Evolutionary conservation across 2,329 filamentous ascomycete species (phyloP).

Genomic region (Alternaria sp.): DNA sequence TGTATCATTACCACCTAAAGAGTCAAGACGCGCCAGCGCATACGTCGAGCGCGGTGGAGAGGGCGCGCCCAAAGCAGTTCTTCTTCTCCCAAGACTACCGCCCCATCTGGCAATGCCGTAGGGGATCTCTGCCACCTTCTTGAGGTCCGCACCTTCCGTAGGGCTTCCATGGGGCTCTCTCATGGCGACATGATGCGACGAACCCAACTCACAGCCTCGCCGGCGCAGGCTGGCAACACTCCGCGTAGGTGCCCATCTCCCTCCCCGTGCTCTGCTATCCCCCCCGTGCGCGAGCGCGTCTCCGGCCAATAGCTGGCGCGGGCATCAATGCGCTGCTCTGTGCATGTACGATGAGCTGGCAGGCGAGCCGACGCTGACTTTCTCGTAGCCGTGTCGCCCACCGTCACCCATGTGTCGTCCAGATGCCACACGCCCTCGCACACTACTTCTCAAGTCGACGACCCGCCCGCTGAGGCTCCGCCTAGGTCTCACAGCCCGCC

Average conservation of each 20-base stretch:
- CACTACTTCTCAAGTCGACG: slow-evolving; percentile 56
- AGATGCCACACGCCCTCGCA: slow-evolving; percentile 62
- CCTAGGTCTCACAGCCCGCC: slow-evolving; percentile 63
- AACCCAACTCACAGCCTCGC: slow-evolving; percentile 55
- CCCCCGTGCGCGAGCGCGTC: slow-evolving; percentile 8
- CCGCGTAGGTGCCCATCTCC: slow-evolving; percentile 60
- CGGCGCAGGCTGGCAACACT: slow-evolving; percentile 62
- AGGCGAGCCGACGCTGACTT: slow-evolving; percentile 40
- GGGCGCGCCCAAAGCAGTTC: slow-evolving; percentile 25
- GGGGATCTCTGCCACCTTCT: slow-evolving; percentile 8
- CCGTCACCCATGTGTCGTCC: slow-evolving; percentile 58
- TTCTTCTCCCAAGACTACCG: slow-evolving; percentile 22
- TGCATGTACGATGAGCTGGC: slow-evolving; percentile 50
- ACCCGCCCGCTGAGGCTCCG: slow-evolving; percentile 58
- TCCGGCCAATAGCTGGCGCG: slow-evolving; percentile 34
- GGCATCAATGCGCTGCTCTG: slow-evolving; percentile 36
- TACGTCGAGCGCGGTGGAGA: slow-evolving; percentile 19
- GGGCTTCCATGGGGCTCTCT: slow-evolving; percentile 15
- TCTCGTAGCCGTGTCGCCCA: slow-evolving; percentile 58
- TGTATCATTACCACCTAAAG: slow-evolving; percentile 14
- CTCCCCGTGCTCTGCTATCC: slow-evolving; percentile 4
- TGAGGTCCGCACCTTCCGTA: slow-evolving; percentile 9
- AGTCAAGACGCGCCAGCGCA: slow-evolving; percentile 30
- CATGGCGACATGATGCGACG: slow-evolving; percentile 46
- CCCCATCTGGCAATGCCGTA: slow-evolving; percentile 29